These are phyloP conservation scores for Candida sanyaensis DNA, from an alignment of 1,139 yeast species.

Conservation along the genomic window DNA sequence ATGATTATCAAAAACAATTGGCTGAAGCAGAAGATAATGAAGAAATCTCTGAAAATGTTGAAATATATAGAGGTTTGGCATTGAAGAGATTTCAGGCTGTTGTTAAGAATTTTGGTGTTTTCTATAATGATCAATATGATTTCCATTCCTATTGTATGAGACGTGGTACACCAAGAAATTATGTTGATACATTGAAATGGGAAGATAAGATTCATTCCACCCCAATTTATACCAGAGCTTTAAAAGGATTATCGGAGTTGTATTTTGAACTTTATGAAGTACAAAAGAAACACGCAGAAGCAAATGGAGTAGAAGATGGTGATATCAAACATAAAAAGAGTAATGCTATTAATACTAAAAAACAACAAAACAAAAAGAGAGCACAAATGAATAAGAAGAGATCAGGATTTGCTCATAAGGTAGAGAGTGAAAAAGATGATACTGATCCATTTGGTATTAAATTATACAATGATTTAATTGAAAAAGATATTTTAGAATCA, in stretches of 20 bases:
- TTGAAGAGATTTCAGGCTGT: conserved; percentile 76
- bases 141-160: conserved; percentile 93
- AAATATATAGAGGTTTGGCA: conserved; percentile 65
- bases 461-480: conserved; percentile 29
- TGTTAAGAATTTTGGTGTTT: conserved; percentile 66
- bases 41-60: conserved; percentile 34
- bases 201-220: conserved; percentile 71
- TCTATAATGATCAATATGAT: conserved; percentile 84
- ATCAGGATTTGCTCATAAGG: conserved; percentile 40
- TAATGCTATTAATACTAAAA: conserved; percentile 17
- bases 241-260: conserved; percentile 63
- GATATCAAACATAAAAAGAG: conserved; percentile 21
- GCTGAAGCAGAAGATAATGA: conserved; percentile 21
- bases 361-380: conserved; percentile 35
- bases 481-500: conserved; percentile 31
- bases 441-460: conserved; percentile 52
- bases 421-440: conserved; percentile 48
- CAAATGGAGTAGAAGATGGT: conserved; percentile 20
- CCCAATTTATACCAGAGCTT: conserved; percentile 70
- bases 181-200: conserved; percentile 76
- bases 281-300: conserved; percentile 14
- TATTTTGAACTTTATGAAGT: conserved; percentile 49
- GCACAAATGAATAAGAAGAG: conserved; percentile 39
- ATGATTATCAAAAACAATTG: conserved; percentile 22
- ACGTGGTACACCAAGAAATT: conserved; percentile 87